These are phyloP conservation scores for Diaporthe nobilis DNA, from an alignment of 2,329 filamentous ascomycete species.

Conservation along the genomic window DNA sequence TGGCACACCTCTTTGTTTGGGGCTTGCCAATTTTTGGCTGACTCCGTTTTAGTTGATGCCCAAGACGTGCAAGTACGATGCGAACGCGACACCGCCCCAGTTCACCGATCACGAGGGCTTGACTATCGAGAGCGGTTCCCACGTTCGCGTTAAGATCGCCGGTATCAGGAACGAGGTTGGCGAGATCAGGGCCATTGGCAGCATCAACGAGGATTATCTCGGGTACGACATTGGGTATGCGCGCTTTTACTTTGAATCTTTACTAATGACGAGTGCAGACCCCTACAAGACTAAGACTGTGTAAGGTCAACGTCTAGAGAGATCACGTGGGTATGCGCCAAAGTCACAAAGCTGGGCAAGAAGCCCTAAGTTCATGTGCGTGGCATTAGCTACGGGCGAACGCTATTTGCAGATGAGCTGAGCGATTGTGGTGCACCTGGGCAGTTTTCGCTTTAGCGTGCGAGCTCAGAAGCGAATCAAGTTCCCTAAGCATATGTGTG, in stretches of 20 bases:
- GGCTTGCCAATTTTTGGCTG: slow-evolving; percentile 41
- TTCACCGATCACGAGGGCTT: slow-evolving; percentile 97
- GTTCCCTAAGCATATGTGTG: not conserved
- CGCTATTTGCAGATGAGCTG: not conserved
- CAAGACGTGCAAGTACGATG: slow-evolving; percentile 91
- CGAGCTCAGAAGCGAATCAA: not conserved
- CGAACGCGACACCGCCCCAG: slow-evolving; percentile 95
- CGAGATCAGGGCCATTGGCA: slow-evolving; percentile 96
- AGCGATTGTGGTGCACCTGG: not conserved
- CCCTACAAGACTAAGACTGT: slow-evolving; percentile 37
- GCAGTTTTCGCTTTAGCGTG: not conserved
- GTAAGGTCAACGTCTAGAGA: not conserved
- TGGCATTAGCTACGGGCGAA: not conserved
- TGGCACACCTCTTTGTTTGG: slow-evolving; percentile 1
- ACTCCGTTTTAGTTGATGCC: slow-evolving; percentile 81
- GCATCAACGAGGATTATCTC: slow-evolving; percentile 88
- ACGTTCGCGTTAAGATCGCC: slow-evolving; percentile 94
- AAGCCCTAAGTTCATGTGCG: not conserved
- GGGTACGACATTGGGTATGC: slow-evolving; percentile 60
- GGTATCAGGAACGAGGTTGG: slow-evolving; percentile 94
- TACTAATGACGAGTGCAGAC: slow-evolving; percentile 33
- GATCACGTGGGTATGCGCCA: not conserved
- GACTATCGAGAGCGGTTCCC: slow-evolving; percentile 92
- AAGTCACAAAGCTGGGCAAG: not conserved
- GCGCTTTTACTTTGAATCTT: not conserved